These are phyloP conservation scores for Colletotrichum viniferum DNA, from an alignment of 2,329 filamentous ascomycete species.

Conservation along the genomic window DNA sequence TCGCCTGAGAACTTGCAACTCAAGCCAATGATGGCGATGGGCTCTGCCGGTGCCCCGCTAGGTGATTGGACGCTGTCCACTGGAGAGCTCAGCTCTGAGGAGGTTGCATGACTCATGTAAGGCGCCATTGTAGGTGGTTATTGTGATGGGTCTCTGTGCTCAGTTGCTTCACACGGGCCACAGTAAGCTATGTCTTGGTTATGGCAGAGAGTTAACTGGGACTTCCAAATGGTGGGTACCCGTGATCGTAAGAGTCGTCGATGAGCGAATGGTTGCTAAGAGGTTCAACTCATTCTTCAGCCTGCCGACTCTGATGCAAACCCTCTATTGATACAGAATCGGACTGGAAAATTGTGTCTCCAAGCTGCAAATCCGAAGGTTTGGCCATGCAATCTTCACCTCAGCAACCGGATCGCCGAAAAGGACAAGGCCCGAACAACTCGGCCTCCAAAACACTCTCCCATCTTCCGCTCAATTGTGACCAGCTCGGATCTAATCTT, in stretches of 20 bases:
- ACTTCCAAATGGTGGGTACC: neutral
- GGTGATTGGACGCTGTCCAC: neutral
- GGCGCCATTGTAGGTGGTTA: neutral
- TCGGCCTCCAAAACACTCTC: neutral
- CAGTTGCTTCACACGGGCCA: neutral
- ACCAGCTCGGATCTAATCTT: neutral
- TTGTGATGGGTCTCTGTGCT: neutral
- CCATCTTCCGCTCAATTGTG: neutral
- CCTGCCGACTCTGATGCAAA: neutral
- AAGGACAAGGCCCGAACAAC: neutral
- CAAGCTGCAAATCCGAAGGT: neutral
- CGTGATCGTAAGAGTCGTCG: neutral
- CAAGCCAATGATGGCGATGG: slow-evolving; percentile 27
- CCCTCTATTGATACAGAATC: neutral
- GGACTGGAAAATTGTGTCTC: neutral
- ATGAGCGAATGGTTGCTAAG: neutral
- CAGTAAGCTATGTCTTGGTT: neutral
- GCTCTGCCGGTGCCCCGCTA: neutral
- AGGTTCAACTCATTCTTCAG: neutral
- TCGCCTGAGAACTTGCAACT: slow-evolving; percentile 26
- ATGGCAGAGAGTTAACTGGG: neutral
- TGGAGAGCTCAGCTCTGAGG: neutral
- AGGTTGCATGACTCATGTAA: neutral
- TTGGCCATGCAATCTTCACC: neutral
- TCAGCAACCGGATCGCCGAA: neutral